Base-by-base conservation (phyloP, 2,329 filamentous ascomycete species). In the Myriosclerotinia scirpicola region DNA sequence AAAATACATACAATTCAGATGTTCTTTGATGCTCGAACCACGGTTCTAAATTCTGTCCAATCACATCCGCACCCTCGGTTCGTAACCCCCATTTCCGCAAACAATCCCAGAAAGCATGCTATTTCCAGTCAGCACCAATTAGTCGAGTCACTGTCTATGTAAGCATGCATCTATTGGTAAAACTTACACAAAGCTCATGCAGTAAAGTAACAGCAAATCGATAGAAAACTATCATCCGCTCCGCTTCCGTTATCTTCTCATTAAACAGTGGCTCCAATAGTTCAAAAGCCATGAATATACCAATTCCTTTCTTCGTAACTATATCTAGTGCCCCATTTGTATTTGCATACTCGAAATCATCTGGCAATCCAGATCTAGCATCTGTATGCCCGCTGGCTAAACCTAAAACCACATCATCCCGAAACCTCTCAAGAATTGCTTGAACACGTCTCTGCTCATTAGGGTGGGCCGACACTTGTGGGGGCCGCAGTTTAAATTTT, bases 81-180 rank as follows among this genome's bases (percentile, higher is more conserved):
- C 52, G 20, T 17, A 56, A 11, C 12, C 50, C 50, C 53, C 52
- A 44, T 56, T 64, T 42, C 11, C 30, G n/a, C 20, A 64, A 8
- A n/a, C 53, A 56, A 9, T 46, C 38, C 62, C 62, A 64, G 36
- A 64, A 56, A 0, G 62, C 62, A 64, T 64, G 62, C 62, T 64
- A 30, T 46, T 6, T 4, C 9, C 3, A 56, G 14, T 64, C 22
- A 55, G 52, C 22, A 9, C 11, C 40, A 14, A n/a, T 26, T 26
- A 0, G 15, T 7, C 9, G 3, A n/a, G 7, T 38, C 30, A 48
- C 3, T 5, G 48, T 36, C 11, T 48, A 5, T 60, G n/a, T 0
- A 48, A 36, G 26, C n/a, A 22, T 36, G 30, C 20, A 50, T 22
- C 2, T 17, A 22, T 11, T 22, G 15, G 2, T 8, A 36, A 6